Evolutionary conservation across 352 stramenopile species (phyloP), one percentile per base, ranked within the genome.

Genomic region (Aphanomyces euteiches): DNA sequence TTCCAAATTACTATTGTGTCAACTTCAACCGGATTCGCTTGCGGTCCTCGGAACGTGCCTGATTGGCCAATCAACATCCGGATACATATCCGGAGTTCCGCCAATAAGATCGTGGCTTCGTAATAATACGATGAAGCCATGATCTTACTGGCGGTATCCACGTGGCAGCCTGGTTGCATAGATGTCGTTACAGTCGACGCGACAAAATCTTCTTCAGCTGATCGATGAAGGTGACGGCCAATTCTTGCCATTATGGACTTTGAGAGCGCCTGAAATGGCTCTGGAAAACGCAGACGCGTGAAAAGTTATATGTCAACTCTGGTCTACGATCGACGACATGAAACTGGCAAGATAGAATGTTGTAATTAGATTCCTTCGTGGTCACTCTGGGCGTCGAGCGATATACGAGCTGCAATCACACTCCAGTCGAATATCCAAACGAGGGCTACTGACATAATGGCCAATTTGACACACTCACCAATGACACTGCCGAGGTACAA

Each of bases 401-500:
- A 61, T 6, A 61, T 37, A 13, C 28, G 54, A 28, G 39, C 54
- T 47, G 85, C 82, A 73, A 93, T 89, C 39, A 79, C 78, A 12
- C 66, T 59, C 85, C 85, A 93, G 76, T 93, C 81, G 53, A 3
- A 61, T 6, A 93, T 81, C 28, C 82, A 76, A n/a, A 77, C 72
- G 36, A 93, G 58, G 7, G 81, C 82, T 7, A 79, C 53, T 3
- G 78, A 66, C 78, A 91, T 85, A 43, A 91, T 72, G 66, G 67
- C 68, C 65, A 91, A 90, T 74, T 93, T 93, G 72, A 79, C 82
- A 15, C 66, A 77, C 72, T 93, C 83, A 34, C 83, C 85, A 10
- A 77, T 65, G 21, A 93, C 77, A 73, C 82, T 90, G 38, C 83
- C 85, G 77, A 76, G 90, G 82, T 84, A 93, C 21, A 93, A 80